Conservation (phyloP, 176 grass and related monocot species). For the Raddia distichophylla region DNA sequence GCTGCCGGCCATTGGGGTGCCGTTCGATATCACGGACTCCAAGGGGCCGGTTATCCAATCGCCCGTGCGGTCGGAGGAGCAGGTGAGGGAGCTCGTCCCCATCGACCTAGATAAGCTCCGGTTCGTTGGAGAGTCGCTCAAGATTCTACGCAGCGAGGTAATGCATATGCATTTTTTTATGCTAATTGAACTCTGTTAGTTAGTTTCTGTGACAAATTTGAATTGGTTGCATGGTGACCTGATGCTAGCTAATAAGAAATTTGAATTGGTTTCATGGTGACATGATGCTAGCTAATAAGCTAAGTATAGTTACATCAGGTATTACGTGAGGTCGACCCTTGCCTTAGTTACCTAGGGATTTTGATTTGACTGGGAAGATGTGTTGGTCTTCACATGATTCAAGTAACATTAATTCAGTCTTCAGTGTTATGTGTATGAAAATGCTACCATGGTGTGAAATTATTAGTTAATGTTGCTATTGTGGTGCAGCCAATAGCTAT, state of each 20-base stretch:
- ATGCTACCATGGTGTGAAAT: background rate
- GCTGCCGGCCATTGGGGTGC: conserved; percentile 87
- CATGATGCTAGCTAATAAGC: background rate
- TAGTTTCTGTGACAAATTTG: conserved; percentile 5
- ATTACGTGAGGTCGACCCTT: background rate
- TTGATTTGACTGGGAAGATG: background rate
- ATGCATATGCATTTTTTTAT: conserved; percentile 23
- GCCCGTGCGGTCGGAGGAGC: conserved; percentile 67
- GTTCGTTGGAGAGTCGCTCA: conserved; percentile 90
- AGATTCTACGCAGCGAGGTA: conserved; percentile 88
- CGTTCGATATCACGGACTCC: conserved; percentile 90
- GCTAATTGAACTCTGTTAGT: background rate
- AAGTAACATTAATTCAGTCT: background rate
- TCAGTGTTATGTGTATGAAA: conserved; percentile 13
- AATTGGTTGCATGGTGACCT: conserved; percentile 12
- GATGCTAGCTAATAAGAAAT: background rate
- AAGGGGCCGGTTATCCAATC: conserved; percentile 84
- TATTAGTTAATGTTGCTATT: conserved; percentile 11
- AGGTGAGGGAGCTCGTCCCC: conserved; percentile 60
- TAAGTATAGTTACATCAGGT: background rate
- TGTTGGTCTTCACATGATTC: background rate
- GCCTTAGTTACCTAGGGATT: background rate
- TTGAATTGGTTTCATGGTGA: conserved; percentile 8
- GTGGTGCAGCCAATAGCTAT: background rate
- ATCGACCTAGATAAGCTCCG: conserved; percentile 86